phyloP scores from a whole-genome alignment of 129 eudicot species.

The Scalesia atractyloides region DNA sequence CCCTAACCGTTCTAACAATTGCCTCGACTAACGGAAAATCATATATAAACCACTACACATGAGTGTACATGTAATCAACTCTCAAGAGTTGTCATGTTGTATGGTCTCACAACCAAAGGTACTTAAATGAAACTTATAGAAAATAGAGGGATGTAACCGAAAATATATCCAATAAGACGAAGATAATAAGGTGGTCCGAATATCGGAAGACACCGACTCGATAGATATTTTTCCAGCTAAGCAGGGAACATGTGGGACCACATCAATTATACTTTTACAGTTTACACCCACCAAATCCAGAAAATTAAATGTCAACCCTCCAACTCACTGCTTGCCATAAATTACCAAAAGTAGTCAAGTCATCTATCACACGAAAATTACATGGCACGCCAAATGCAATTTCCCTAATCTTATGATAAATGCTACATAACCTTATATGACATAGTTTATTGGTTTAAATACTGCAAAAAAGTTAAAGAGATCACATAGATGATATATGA shows the following conservation, averaged over 20 bases:
- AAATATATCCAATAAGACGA: background rate
- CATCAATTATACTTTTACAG: slow-evolving; percentile 21
- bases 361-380: slow-evolving; percentile 13
- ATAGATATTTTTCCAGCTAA: slow-evolving; percentile 21
- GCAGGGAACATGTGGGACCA: slow-evolving; percentile 27
- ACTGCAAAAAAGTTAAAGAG: no score
- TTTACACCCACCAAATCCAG: slow-evolving; percentile 31
- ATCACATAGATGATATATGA: no score
- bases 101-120: background rate
- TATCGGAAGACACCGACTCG: background rate
- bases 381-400: background rate
- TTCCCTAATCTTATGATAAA: background rate
- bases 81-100: no score
- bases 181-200: background rate
- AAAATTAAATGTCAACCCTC: slow-evolving; percentile 32
- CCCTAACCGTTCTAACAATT: no score
- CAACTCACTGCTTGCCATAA: slow-evolving; percentile 22
- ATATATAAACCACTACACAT: no score
- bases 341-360: slow-evolving; percentile 8
- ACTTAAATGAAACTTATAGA: background rate
- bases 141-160: slow-evolving; percentile 2
- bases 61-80: no score
- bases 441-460: background rate
- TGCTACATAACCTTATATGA: background rate
- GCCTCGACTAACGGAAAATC: no score